A percentile compares a stretch with the other conserved stretches of the same genome.
Evolutionary conservation across 495 filamentous ascomycete species (phyloP).

Genomic region (Astrothelium macrocarpum): DNA sequence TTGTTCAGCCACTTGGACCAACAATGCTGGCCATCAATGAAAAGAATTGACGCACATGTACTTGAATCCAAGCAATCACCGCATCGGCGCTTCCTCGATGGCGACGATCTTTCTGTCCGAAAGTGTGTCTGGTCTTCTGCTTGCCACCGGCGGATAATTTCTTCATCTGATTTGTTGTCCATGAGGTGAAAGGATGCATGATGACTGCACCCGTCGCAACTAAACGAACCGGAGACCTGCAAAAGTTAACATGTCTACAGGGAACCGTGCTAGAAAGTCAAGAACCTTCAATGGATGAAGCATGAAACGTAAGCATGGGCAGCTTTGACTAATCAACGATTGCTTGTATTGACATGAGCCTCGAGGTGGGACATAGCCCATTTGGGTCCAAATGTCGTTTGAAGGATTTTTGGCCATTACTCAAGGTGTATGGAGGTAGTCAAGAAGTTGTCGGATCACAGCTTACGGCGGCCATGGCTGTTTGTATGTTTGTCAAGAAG

Average conservation of each 20-base stretch:
- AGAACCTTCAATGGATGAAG: conserved; percentile 46
- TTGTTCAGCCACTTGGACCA: too few species aligned
- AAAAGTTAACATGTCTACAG: neutral
- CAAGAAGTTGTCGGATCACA: neutral
- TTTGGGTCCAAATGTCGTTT: conserved; percentile 29
- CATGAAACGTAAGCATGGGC: conserved; percentile 50
- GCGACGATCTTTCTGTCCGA: neutral
- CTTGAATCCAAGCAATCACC: neutral
- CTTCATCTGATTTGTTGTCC: conserved; percentile 42
- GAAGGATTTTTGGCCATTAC: neutral
- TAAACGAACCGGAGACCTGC: conserved; percentile 37
- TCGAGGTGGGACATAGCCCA: conserved; percentile 34
- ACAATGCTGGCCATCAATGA: too few species aligned
- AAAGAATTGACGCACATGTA: neutral
- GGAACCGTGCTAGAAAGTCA: neutral
- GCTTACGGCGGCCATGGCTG: neutral
- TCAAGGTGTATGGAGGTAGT: neutral
- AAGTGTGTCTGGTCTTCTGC: conserved; percentile 18
- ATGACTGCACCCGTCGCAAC: conserved; percentile 47
- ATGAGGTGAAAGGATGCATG: conserved; percentile 47
- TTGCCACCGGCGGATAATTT: conserved; percentile 33
- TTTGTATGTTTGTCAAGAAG: neutral
- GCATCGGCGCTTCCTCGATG: neutral
- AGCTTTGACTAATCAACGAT: conserved; percentile 36
- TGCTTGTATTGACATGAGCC: conserved; percentile 37